phyloP scores from a whole-genome alignment of 768 basidiomycete genomes.

The Tephrocybe sp. region DNA sequence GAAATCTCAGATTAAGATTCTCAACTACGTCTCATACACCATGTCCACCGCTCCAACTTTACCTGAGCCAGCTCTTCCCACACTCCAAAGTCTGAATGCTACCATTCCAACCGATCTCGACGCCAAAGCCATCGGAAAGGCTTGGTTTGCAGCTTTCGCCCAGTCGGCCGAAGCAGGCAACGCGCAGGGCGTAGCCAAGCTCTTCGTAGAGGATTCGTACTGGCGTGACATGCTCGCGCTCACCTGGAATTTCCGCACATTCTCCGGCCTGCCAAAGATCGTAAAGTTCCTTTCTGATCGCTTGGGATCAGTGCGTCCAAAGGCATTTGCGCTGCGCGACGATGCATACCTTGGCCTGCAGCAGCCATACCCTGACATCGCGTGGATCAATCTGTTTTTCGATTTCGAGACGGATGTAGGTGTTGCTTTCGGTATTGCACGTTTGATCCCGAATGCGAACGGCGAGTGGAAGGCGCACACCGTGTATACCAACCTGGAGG shows the following conservation, averaged over 20 bases:
- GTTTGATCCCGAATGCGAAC: slow-evolving; percentile 45
- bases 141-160: slow-evolving; percentile 26
- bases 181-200: slow-evolving; percentile 11
- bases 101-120: slow-evolving; percentile 18
- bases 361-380: slow-evolving; percentile 46
- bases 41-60: slow-evolving; percentile 5
- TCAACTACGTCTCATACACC: neutral
- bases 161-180: slow-evolving; percentile 14
- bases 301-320: slow-evolving; percentile 14
- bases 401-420: slow-evolving; percentile 53
- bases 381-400: slow-evolving; percentile 57
- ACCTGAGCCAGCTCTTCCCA: slow-evolving; percentile 22
- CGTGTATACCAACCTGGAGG: slow-evolving; percentile 57
- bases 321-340: slow-evolving; percentile 27
- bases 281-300: slow-evolving; percentile 19
- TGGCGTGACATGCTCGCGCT: slow-evolving; percentile 21
- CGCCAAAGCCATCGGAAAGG: slow-evolving; percentile 18
- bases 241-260: slow-evolving; percentile 25
- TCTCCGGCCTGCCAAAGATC: slow-evolving; percentile 16
- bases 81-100: slow-evolving; percentile 23
- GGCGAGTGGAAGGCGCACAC: slow-evolving; percentile 59
- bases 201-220: slow-evolving; percentile 20
- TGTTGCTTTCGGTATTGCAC: slow-evolving; percentile 46
- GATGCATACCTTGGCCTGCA: slow-evolving; percentile 30
- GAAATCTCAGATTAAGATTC: neutral